Base-by-base conservation (phyloP, 257 asterid genomes). In the Ilex asprella region DNA sequence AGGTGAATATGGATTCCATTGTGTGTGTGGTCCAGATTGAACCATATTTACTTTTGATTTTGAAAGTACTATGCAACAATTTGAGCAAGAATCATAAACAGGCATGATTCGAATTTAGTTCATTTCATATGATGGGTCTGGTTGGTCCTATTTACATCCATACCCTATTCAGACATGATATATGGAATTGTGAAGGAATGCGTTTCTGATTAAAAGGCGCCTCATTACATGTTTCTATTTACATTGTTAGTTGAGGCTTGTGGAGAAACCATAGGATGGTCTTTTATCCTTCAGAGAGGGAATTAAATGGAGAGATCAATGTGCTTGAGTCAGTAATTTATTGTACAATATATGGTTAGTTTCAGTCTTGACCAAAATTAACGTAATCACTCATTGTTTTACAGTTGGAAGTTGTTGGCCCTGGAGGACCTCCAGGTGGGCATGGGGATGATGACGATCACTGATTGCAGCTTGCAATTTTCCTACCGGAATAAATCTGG, bases 401-500 rank as follows among this genome's bases (percentile, higher is more conserved):
- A 51, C 74, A 69, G 74, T 63, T 69, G 69, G 69, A 69, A 30
- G 74, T 69, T 39, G 65, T 69, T 57, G 74, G 74, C 35, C 74
- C 69, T 16, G 69, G 74, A 58, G 74, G 74, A 21, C 74, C 74
- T 56, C 74, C 69, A 30, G 74, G 63, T 69, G 69, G 65, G 27
- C 65, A 69, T 2, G 74, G 55, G 31, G 69, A 57, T 44, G 62
- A 61, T 10, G 67, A 68, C 2, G 73, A 32, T 61, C 73, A 61
- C 44, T 60, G 58, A 59, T 59, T 59, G 60, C 12, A 13, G 12
- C 14, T 50, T 72, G 69, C 74, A 55, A 63, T 59, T 71, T 63
- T 67, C 67, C 70, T 73, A 63, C 82, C 78, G 56, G 82, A 80
- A 82, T 76, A 81, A 82, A 62, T 78, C 74, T 74, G 77, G 78